Base-by-base conservation (phyloP, 1,139 yeast genomes). In the Torulaspora pretoriensis region DNA sequence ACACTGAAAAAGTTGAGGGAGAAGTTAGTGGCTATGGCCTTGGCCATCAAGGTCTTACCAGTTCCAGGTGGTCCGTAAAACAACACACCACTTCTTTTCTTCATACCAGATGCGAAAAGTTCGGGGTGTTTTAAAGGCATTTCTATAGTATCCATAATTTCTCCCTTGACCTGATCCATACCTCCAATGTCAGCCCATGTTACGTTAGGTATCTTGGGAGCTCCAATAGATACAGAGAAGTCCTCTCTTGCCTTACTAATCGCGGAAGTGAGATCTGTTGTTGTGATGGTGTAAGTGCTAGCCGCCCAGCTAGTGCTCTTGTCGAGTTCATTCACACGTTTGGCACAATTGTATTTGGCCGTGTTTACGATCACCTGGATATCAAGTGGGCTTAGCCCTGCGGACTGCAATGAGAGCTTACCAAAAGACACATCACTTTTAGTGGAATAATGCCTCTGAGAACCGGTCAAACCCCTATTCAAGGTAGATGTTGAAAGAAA, bases 31-130 rank as follows among this genome's bases (percentile, higher is more conserved):
- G 97, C 97, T 58, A 92, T 92, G 0, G 97, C 97, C 64, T 92
- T 92, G 8, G 97, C 97, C 48, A 92, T 72, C 35, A 92, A 72
- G 0, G 98, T 92, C 62, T 92, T 92, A 56, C 98, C 98, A 0
- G 97, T 92, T 23, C 98, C 98, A 0, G 98, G 98, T 0, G 97
- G 97, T 0, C 98, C 98, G 66, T 92, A 92, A 62, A 92, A 89
- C 52, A 92, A 69, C 32, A 92, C 86, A 47, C 98, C 98, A 61
- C 95, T 84, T 65, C 97, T 75, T 63, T 92, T 90, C 65, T 92
- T 90, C 61, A 92, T 78, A 1, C 97, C 97, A 45, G 82, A 81
- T 44, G 80, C 77, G 66, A 90, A 90, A 45, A 90, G 70, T 55
- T 89, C 95, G 0, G 97, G 97, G 64, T 86, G 90, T 59, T 87